A percentile compares a stretch with the other conserved stretches of the same genome.
These are phyloP conservation scores for Arctium minus DNA, from an alignment of 129 eudicot genomes.

Conservation along the genomic window DNA sequence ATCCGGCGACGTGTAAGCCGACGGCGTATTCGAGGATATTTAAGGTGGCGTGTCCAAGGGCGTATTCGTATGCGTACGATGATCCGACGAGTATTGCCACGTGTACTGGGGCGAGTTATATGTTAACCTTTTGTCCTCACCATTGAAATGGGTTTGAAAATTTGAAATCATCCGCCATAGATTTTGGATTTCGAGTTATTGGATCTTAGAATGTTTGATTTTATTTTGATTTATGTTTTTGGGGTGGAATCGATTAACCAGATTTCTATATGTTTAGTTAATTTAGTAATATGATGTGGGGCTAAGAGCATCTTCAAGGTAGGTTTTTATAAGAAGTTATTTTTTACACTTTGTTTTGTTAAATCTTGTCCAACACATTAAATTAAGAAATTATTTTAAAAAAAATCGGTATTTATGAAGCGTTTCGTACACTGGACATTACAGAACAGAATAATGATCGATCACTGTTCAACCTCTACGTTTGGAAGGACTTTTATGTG, in stretches of 20 bases:
- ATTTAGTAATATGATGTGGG: no score
- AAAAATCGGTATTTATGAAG: no score
- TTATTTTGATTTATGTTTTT: not conserved
- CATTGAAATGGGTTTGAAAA: slow-evolving; percentile 18
- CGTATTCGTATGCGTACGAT: slow-evolving; percentile 94
- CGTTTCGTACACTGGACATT: no score
- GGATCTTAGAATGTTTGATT: not conserved
- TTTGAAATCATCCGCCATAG: not conserved
- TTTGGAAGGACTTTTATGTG: no score
- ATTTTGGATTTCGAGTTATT: not conserved
- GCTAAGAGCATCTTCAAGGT: no score
- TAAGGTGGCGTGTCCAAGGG: slow-evolving; percentile 90
- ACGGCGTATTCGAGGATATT: slow-evolving; percentile 92
- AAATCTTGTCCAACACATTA: no score
- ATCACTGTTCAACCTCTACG: no score
- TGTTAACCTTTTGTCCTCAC: slow-evolving; percentile 87
- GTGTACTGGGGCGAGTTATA: slow-evolving; percentile 80
- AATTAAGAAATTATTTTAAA: no score
- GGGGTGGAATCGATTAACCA: not conserved
- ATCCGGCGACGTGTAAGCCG: slow-evolving; percentile 83
- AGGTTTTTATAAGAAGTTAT: no score
- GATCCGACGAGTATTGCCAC: slow-evolving; percentile 97
- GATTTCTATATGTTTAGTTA: not conserved
- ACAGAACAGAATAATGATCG: no score
- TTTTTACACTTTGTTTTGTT: no score